Conservation (phyloP, 2,329 filamentous ascomycete species). For the Xylariaceae sp. region DNA sequence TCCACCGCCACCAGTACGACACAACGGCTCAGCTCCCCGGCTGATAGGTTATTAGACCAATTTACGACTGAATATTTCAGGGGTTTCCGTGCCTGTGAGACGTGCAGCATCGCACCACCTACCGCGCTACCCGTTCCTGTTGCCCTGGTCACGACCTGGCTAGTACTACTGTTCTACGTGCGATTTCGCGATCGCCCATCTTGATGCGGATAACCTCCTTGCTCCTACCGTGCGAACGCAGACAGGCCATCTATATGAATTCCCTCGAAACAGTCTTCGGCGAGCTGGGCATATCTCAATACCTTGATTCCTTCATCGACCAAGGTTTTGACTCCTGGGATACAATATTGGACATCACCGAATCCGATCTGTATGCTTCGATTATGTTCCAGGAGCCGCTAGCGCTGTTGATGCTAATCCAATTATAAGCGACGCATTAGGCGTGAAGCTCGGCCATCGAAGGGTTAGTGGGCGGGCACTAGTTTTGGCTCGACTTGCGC, state of each 20-base stretch:
- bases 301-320: conserved; percentile 66
- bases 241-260: conserved; percentile 48
- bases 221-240: conserved; percentile 13
- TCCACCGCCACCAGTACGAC: not conserved
- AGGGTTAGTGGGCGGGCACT: conserved; percentile 51
- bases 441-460: conserved; percentile 76
- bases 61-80: conserved; percentile 2
- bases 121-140: not conserved
- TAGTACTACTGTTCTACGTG: not conserved
- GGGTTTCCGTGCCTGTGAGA: not conserved
- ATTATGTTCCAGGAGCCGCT: not conserved
- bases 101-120: not conserved
- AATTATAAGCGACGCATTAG: conserved; percentile 58
- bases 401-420: conserved; percentile 17
- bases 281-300: conserved; percentile 75
- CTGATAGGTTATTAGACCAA: conserved; percentile 34
- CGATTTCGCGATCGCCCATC: not conserved
- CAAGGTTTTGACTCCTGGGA: conserved; percentile 86
- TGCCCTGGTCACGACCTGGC: not conserved
- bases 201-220: conserved; percentile 15
- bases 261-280: conserved; percentile 61
- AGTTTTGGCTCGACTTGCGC: not conserved
- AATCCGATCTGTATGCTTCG: conserved; percentile 69
- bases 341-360: conserved; percentile 76
- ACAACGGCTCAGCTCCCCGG: conserved; percentile 16